Evolutionary conservation across 495 filamentous ascomycete species (phyloP), one percentile per base, ranked within the genome.

Genomic region (Venustampulla echinocandica): DNA sequence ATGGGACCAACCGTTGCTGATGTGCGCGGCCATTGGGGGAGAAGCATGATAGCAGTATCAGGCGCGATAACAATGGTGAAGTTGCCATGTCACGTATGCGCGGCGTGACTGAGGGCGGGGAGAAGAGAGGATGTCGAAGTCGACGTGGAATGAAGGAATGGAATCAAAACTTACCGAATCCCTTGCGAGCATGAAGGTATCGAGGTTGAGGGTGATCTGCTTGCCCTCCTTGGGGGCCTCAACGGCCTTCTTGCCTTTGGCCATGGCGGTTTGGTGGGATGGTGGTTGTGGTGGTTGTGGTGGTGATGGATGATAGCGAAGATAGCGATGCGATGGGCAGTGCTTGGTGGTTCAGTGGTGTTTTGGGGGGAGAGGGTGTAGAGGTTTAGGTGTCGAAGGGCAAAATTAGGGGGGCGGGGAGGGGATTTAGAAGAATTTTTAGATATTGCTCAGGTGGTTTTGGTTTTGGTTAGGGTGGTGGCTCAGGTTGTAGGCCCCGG

Each of bases 181-280:
- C 40, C 81, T 70, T 37, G 79, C 79, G 48, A 71, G 67, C 17
- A 76, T 70, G 56, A 82, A 81, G 52, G 80, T 75, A 32, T 80
- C 71, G 30, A 81, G 58, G 53, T 77, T 75, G 55, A 84, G 65
- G 23, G 61, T 51, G 27, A 68, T 54, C 44, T 58, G 68, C 25
- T 57, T 60, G 24, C 62, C 56, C 32, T 61, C 63, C 36, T 66
- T 53, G 28, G 43, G 18, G 42, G 50, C 51, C 40, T 71, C 68
- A 46, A 70, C 68, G 14, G 59, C 52, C 56, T 74, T 73, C 62
- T 73, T 76, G 3, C 63, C 59, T 46, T 64, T 66, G 50, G 66
- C 65, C 70, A 75, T 73, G 36, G 24, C 60, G 30, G 52, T 65
- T 58, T 60, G 64, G 49, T 63, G 64, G 58, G 62, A n/a, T n/a